Evolutionary conservation across 768 basidiomycete genomes (phyloP).

Genomic region (Naganishia vaughanmartiniae): DNA sequence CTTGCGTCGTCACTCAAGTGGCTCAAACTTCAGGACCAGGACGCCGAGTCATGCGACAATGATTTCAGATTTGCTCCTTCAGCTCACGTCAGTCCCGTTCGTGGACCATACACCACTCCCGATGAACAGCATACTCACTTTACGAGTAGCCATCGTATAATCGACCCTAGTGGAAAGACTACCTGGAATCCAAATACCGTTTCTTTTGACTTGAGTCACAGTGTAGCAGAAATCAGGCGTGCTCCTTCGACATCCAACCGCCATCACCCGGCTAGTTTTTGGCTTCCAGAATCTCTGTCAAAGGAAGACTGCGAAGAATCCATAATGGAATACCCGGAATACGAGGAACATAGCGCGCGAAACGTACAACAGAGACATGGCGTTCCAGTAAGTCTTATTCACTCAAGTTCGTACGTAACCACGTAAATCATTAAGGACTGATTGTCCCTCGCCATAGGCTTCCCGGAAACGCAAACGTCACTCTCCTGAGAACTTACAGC

Average conservation of each 20-base stretch:
- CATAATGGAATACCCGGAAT: background rate
- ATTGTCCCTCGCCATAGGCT: background rate
- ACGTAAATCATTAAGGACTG: too few species aligned
- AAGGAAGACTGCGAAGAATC: background rate
- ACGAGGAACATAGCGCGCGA: background rate
- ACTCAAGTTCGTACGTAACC: too few species aligned
- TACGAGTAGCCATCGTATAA: background rate
- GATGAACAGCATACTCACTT: background rate
- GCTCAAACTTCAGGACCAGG: slow-evolving; percentile 8
- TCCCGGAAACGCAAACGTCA: background rate
- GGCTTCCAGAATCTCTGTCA: background rate
- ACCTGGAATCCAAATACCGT: too few species aligned
- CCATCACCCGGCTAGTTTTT: background rate
- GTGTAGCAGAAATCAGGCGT: background rate
- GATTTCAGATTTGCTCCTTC: background rate
- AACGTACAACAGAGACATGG: too few species aligned
- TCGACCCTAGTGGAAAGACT: background rate
- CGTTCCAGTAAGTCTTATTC: too few species aligned
- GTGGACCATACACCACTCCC: background rate
- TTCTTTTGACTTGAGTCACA: background rate
- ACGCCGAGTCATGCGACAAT: background rate
- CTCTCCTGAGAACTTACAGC: background rate
- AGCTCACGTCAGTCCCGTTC: background rate
- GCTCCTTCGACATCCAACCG: background rate
- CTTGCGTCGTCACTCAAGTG: background rate